Base-by-base conservation (phyloP, 257 asterid genomes). In the Nicotiana noctiflora region DNA sequence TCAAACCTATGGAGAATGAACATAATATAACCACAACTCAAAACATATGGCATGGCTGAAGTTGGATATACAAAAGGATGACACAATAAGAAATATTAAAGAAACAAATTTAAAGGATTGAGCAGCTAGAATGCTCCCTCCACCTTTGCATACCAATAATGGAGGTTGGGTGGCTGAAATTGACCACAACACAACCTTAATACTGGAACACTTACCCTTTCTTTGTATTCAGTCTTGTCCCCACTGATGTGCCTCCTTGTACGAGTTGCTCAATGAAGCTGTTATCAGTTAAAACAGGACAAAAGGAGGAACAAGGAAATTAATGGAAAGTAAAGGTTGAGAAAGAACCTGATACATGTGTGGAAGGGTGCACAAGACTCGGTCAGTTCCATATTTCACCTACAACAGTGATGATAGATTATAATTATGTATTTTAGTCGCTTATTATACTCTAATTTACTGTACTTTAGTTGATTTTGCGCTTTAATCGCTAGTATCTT, bases 191-290 rank as follows among this genome's bases (percentile, higher is more conserved):
- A 72, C 46, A 25, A 79, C 49, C 82, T 79, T n/a, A 78, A 34
- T 29, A 25, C 59, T 81, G 67, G 63, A 61, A 12, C 4, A 64
- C 90, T 82, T 84, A 91, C 99, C 99, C 98, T 88, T 89, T 92
- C 90, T 92, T 91, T 60, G 99, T 96, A 88, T 96, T 94, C 85
- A 96, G 87, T 84, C 99, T 98, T 32, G 99, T 96, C 80, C 99
- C 99, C 46, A 96, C 98, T 60, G 99, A 98, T 65, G 99, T 96
- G 82, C 98, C 99, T 25, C 99, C 98, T 80, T 94, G 98, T 83
- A 98, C 98, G 81, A 96, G 98, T 98, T 96, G 98, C 87, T 83
- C 78, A 86, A 76, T 55, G 77, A 57, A 83, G 80, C 65, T 76
- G 77, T 76, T 81, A 84, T 77, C 79, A 34, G 60, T 86, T 85